Percentiles rank a stretch among this genome's conserved stretches.
phyloP scores from a whole-genome alignment of 371 early-diverging fungal genomes.

The Nematocida sp. region DNA sequence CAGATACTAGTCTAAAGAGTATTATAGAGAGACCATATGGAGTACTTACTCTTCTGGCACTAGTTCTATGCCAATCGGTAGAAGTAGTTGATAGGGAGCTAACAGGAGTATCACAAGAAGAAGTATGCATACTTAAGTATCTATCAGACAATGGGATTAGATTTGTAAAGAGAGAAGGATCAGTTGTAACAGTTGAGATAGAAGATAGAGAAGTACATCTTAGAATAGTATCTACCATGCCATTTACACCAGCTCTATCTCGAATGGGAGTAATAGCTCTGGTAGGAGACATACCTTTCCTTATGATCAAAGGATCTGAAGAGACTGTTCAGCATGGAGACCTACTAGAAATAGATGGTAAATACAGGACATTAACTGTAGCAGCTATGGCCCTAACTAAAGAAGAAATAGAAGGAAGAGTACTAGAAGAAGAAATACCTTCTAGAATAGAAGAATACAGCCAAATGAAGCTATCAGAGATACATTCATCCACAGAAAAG shows the following conservation, averaged over 20 bases:
- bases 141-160: constrained; percentile 30
- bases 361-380: constrained; percentile 77
- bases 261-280: constrained; percentile 60
- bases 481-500: neutral
- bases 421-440: constrained; percentile 66
- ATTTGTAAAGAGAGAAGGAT: constrained; percentile 36
- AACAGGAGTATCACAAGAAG: constrained; percentile 64
- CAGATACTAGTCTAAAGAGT: neutral
- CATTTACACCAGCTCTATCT: constrained; percentile 62
- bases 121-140: constrained; percentile 59
- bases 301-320: constrained; percentile 85
- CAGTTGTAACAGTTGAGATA: constrained; percentile 25
- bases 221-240: constrained; percentile 23
- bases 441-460: constrained; percentile 63
- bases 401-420: constrained; percentile 70
- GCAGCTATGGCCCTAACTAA: constrained; percentile 70
- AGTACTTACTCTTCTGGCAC: constrained; percentile 49
- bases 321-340: constrained; percentile 53
- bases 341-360: constrained; percentile 71
- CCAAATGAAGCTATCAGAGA: constrained; percentile 64
- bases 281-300: constrained; percentile 42
- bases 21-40: neutral
- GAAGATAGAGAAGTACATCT: neutral
- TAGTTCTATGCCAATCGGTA: constrained; percentile 62
- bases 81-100: constrained; percentile 58